phyloP scores from a whole-genome alignment of 2,329 filamentous ascomycete species.

The Penicillium occitanis region DNA sequence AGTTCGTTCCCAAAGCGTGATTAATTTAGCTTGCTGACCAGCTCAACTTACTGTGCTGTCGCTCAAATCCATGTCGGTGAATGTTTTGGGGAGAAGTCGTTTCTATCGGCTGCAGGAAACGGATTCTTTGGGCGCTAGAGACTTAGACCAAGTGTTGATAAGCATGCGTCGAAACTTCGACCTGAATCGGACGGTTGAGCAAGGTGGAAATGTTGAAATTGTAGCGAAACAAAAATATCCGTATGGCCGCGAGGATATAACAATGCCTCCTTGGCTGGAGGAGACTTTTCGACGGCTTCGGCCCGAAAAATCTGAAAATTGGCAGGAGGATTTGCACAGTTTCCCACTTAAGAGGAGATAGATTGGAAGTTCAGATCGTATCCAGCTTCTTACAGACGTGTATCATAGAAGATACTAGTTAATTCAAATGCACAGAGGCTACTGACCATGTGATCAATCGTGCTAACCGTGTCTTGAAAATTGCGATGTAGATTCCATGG shows the following conservation, averaged over 20 bases:
- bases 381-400: neutral
- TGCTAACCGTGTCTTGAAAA: neutral
- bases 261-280: neutral
- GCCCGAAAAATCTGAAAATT: neutral
- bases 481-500: neutral
- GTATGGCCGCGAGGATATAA: no score
- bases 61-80: no score
- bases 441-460: no score
- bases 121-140: no score
- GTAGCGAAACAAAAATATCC: no score
- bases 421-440: neutral
- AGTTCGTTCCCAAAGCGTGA: neutral
- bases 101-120: no score
- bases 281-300: neutral
- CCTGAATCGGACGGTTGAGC: neutral
- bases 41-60: no score
- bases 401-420: neutral
- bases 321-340: neutral
- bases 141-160: no score
- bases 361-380: neutral
- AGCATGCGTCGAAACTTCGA: no score
- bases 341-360: neutral
- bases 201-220: neutral
- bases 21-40: neutral
- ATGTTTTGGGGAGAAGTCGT: no score